Percentiles rank a stretch among this genome's conserved stretches.
Conservation (phyloP, 176 grass and related monocot genomes). For the Ampelocalamus luodianensis region DNA sequence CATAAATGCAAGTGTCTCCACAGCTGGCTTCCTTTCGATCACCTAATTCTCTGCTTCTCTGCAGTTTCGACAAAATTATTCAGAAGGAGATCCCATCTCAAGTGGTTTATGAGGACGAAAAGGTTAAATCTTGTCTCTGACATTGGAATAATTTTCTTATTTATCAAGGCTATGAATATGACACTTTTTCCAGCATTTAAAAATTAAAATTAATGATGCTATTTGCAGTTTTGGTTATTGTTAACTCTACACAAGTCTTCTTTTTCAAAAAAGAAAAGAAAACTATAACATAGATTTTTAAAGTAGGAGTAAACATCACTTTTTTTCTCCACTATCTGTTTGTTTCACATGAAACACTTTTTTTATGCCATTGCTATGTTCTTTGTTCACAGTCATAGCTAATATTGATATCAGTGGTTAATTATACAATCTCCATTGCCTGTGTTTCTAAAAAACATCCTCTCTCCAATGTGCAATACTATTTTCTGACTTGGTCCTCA, state of each 20-base stretch:
- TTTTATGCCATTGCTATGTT: neutral
- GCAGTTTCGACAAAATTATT: constrained; percentile 88
- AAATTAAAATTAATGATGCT: neutral
- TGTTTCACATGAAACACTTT: neutral
- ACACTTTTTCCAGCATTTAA: neutral
- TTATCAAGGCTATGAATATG: neutral
- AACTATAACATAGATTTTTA: neutral
- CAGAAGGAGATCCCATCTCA: constrained; percentile 69
- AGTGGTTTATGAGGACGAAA: constrained; percentile 85
- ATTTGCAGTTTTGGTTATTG: constrained; percentile 2
- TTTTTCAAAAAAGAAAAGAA: neutral
- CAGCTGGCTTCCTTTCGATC: neutral
- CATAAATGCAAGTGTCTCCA: neutral
- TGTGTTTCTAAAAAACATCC: neutral
- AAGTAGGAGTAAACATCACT: neutral
- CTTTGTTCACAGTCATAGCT: neutral
- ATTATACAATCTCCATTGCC: neutral
- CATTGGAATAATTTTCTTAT: neutral
- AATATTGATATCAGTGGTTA: neutral
- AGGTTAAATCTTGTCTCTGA: constrained; percentile 46
- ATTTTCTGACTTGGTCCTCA: neutral
- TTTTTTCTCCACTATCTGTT: neutral
- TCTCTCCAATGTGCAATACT: neutral
- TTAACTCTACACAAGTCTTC: neutral
- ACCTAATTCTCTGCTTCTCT: neutral